Evolutionary conservation across 495 filamentous ascomycete species (phyloP), one percentile per base, ranked within the genome.

Genomic region (Paragyromitra xinjiangensis): DNA sequence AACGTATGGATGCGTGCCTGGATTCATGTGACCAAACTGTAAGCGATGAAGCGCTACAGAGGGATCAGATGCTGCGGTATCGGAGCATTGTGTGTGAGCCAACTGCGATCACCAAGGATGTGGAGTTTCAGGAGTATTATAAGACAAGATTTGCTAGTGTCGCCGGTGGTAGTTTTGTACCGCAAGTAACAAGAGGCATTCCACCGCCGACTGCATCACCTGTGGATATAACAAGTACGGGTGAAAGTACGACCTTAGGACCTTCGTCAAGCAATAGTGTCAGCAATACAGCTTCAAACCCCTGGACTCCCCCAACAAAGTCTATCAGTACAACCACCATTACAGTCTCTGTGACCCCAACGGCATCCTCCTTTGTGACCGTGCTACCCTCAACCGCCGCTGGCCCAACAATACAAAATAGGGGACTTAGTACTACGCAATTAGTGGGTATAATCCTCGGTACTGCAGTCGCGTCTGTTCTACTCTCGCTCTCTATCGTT

Each of bases 1-100:
- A 24, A 16, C 73, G 70, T 39, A 81, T 81, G 80, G 79, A 78
- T n/a, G 65, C 69, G 22, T 81, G 80, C 19, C 65, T 81, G 24
- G 62, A 56, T 19, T 62, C 80, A 6, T 81, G 80, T 34, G 79
- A 81, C 48, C 79, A 74, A 64, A 69, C 64, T 40, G 70, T 81
- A 22, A 78, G 73, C 45, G 40, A 81, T 19, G 63, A 37, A 37
- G 66, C 50, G 9, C 14, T 61, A 16, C 80, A 81, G 65, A 64
- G 75, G 56, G 79, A 81, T 24, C 67, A 70, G 22, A 66, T 81
- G 65, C 16, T 78, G 8, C 68, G 79, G 53, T 81, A 79, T 62
- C 55, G 70, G 29, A 68, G 64, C 1, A 72, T 81, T 39, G 79
- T 81, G 11, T 81, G 79, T 50, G 68, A 66, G 1, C 66, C 66